Percentiles rank a stretch among this genome's conserved stretches.
Evolutionary conservation across 306 rosid species (phyloP).

Genomic region (Prunus persica): Prunus_persica_NCBIv2 NC_034015.1:10419001-10419500

Average conservation of each 20-base stretch:
- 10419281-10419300: conserved; percentile 20
- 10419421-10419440: conserved; percentile 25
- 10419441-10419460: conserved; percentile 25
- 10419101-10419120: rapidly evolving
- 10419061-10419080: rapidly evolving
- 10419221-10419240: neutral
- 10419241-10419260: conserved; percentile 18
- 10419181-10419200: too few species aligned
- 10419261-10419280: conserved; percentile 18
- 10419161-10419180: too few species aligned
- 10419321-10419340: conserved; percentile 34
- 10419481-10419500: neutral
- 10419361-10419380: conserved; percentile 38
- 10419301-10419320: conserved; percentile 34
- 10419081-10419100: rapidly evolving
- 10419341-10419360: conserved; percentile 29
- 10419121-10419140: rapidly evolving
- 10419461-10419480: neutral
- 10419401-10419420: conserved; percentile 13
- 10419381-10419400: conserved; percentile 11
- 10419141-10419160: too few species aligned
- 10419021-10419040: too few species aligned
- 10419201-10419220: too few species aligned
- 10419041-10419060: too few species aligned
- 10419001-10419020: too few species aligned